These are phyloP conservation scores for Umbelopsis vinacea DNA, from an alignment of 192 early-diverging fungal genomes.

Conservation along the genomic window DNA sequence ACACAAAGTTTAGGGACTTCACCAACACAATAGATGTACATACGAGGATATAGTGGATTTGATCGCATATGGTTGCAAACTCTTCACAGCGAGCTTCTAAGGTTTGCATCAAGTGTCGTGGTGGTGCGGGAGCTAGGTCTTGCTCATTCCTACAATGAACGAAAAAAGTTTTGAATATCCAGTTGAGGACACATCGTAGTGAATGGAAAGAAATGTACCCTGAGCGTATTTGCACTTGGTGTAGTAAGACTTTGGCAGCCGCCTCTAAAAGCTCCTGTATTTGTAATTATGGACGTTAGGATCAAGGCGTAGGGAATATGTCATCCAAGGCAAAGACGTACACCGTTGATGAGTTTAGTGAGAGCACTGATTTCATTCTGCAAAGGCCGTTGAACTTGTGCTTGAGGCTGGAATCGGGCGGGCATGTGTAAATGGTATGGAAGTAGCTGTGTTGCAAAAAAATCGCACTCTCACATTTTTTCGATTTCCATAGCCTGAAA, in stretches of 20 bases:
- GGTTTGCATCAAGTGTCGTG: conserved; percentile 2
- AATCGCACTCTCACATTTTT: background rate
- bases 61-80: conserved; percentile 44
- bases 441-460: background rate
- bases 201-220: background rate
- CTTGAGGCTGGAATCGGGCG: conserved; percentile 11
- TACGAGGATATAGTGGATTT: conserved; percentile 42
- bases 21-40: background rate
- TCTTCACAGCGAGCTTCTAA: conserved; percentile 29
- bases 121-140: background rate
- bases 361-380: conserved; percentile 8
- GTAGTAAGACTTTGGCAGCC: conserved; percentile 9
- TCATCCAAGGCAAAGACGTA: background rate
- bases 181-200: background rate
- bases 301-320: background rate
- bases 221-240: conserved; percentile 12
- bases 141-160: background rate
- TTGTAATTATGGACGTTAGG: background rate
- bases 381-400: conserved; percentile 13
- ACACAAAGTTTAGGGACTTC: background rate
- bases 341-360: conserved; percentile 3
- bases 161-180: background rate
- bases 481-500: background rate
- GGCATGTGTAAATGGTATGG: background rate
- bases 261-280: background rate